Conservation (phyloP, 2,329 filamentous ascomycete genomes). For the Capronia epimyces region DNA sequence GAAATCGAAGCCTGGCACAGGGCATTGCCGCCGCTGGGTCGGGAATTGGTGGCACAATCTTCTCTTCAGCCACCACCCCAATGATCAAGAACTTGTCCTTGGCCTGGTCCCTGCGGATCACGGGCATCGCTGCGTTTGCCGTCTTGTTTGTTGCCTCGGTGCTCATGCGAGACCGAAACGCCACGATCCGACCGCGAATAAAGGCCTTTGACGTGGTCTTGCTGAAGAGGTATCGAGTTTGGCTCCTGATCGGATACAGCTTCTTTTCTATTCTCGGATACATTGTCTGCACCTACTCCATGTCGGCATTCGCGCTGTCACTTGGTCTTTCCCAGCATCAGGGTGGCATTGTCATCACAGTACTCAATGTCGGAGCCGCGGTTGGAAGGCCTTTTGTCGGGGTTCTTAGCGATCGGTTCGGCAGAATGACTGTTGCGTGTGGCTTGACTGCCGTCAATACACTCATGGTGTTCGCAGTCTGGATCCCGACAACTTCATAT, state of each 20-base stretch:
- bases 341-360: conserved; percentile 39
- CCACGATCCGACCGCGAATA: conserved; percentile 25
- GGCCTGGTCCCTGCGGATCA: conserved; percentile 31
- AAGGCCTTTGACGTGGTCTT: conserved; percentile 27
- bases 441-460: conserved; percentile 38
- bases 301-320: conserved; percentile 45
- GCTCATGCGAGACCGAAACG: conserved; percentile 32
- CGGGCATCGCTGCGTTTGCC: conserved; percentile 30
- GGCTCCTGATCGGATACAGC: conserved; percentile 35
- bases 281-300: conserved; percentile 42
- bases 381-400: conserved; percentile 46
- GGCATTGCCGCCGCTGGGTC: conserved; percentile 32
- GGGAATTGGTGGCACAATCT: conserved; percentile 31
- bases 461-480: conserved; percentile 41
- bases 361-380: conserved; percentile 47
- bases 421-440: conserved; percentile 41
- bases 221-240: conserved; percentile 25
- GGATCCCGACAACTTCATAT: conserved; percentile 43
- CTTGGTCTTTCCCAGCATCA: conserved; percentile 39
- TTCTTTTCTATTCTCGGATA: conserved; percentile 47
- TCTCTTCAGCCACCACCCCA: conserved; percentile 29
- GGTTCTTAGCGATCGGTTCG: conserved; percentile 42
- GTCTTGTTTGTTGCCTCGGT: conserved; percentile 28
- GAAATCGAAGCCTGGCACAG: conserved; percentile 32
- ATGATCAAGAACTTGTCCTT: conserved; percentile 32